Evolutionary conservation across 2,329 filamentous ascomycete species (phyloP), one percentile per base, ranked within the genome.

Genomic region (Sphaerulina musiva): DNA sequence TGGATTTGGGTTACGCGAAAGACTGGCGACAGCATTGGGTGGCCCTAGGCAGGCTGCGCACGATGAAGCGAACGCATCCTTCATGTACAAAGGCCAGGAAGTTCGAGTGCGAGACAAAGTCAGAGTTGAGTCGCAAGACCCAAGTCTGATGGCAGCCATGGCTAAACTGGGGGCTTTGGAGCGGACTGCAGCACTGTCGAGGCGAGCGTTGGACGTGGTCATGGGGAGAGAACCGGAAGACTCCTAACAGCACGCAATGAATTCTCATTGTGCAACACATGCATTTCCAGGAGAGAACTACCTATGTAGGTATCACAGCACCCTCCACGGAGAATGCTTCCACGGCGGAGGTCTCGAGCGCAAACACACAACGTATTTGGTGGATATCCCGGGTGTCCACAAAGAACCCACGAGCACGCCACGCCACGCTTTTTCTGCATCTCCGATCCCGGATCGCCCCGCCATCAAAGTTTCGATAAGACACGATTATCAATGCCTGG

Each of bases 61-160:
- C 59, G 76, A 77, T 48, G 92, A 97, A 71, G 83, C 85, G 59
- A 86, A 92, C 56, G 80, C 83, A 38, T 74, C 87, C 0, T 96
- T 95, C 69, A 76, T 74, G 3, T 96, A 80, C 71, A 75, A 74
- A 11, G 80, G 81, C 4, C 78, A 83, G 53, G 83, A 93, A 57
- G 90, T 96, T 2, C 85, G 83, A 59, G 92, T 97, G 44, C 83
- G 85, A 62, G 92, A 96, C 69, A 96, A 96, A 74, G 81, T 95
- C 4, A 80, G 87, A 40, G 85, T 96, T 1, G 91, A 95, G 70
- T 92, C 83, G 64, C 88, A 90, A 52, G 91, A 97, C 69, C 92
- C 92, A 1, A 91, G 84, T 63, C 69, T 96, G 60, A 84, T 96
- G 69, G 86, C 87, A 36, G 77, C 93, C 34, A 85, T 88, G 69